Evolutionary conservation across 495 filamentous ascomycete species (phyloP).

Genomic region (Aspergillus saccharolyticus): DNA sequence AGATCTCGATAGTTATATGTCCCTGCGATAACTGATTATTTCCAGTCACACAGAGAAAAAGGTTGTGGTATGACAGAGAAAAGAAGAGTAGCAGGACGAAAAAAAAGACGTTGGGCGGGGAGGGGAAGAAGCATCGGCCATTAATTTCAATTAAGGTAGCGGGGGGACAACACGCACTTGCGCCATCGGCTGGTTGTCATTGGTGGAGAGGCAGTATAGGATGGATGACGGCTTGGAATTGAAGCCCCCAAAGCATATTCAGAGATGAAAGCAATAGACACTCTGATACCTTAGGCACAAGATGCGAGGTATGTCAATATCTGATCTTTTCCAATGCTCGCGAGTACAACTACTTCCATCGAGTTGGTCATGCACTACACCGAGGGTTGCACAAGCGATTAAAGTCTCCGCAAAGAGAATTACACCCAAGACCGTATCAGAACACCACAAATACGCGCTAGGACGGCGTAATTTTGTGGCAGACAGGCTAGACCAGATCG

Average conservation of each 20-base stretch:
- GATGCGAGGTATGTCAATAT: neutral
- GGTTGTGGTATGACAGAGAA: conserved; percentile 1
- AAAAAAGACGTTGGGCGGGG: conserved; percentile 6
- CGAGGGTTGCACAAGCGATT: neutral
- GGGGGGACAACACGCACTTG: conserved; percentile 1
- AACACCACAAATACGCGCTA: neutral
- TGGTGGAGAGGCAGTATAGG: neutral
- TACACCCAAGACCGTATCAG: neutral
- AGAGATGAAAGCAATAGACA: neutral
- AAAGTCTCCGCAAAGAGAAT: neutral
- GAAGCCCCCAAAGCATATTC: neutral
- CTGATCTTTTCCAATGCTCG: neutral
- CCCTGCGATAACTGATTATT: neutral
- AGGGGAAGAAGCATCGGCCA: conserved; percentile 6
- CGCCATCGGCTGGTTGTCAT: conserved; percentile 2
- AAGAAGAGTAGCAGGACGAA: neutral
- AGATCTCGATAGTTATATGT: neutral
- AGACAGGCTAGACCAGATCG: conserved; percentile 30
- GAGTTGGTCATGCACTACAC: neutral
- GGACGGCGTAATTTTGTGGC: neutral
- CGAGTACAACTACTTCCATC: neutral
- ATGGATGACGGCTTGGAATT: neutral
- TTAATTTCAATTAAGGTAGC: conserved; percentile 1
- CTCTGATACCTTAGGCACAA: neutral
- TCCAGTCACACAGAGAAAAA: neutral